Percentiles rank a stretch among this genome's conserved stretches.
These are phyloP conservation scores for Tilletia indica DNA, from an alignment of 1,284 basidiomycete species.

Conservation along the genomic window DNA sequence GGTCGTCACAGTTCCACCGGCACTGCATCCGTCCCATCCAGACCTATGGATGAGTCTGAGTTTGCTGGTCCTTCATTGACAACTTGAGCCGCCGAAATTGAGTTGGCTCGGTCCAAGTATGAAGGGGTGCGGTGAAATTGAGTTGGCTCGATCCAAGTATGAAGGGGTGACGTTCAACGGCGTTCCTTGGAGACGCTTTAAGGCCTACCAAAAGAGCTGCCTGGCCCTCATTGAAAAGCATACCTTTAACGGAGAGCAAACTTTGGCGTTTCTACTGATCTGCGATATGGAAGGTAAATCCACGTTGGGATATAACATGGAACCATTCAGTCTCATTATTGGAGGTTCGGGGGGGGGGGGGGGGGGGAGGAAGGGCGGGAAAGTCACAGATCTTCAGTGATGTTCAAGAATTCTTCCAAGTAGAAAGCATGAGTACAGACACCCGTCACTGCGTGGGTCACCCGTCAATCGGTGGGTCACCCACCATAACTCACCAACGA, in stretches of 20 bases:
- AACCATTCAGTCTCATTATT: background rate
- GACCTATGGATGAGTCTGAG: too few species aligned
- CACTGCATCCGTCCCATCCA: too few species aligned
- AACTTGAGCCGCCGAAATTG: too few species aligned
- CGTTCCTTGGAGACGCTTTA: background rate
- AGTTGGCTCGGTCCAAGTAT: too few species aligned
- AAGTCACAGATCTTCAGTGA: background rate
- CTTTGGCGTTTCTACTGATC: background rate
- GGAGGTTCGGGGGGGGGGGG: background rate
- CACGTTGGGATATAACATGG: background rate
- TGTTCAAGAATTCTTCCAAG: background rate
- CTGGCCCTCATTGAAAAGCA: background rate
- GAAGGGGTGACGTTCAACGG: background rate
- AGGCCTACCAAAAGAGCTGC: background rate
- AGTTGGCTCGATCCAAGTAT: too few species aligned
- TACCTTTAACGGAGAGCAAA: background rate
- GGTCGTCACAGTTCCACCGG: too few species aligned
- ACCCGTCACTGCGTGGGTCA: too few species aligned
- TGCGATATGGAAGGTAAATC: background rate
- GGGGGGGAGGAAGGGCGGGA: background rate
- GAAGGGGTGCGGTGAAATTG: too few species aligned
- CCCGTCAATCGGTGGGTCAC: too few species aligned
- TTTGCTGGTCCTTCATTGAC: too few species aligned
- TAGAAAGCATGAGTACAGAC: too few species aligned
- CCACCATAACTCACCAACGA: too few species aligned